Percentiles rank a stretch among this genome's conserved stretches.
phyloP scores from a whole-genome alignment of 805 yeast species.

The Lipomyces sp. region DNA sequence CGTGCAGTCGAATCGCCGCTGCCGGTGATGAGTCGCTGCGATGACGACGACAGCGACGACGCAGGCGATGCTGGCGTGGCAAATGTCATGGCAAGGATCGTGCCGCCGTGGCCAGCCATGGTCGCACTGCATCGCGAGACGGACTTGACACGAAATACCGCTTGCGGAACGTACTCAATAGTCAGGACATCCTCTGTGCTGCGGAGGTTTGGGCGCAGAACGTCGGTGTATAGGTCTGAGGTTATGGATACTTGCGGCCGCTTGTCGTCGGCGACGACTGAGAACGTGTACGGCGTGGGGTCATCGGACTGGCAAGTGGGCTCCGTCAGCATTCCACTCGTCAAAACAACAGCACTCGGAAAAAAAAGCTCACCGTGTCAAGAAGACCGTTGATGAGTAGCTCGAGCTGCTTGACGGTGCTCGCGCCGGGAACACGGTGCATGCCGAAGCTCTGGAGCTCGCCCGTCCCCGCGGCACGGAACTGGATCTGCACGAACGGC shows the following conservation, averaged over 20 bases:
- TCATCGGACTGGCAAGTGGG: slow-evolving; percentile 49
- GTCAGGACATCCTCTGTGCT: slow-evolving; percentile 93
- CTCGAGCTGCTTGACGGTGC: slow-evolving; percentile 81
- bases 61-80: too few species aligned
- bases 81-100: slow-evolving; percentile 86
- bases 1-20: slow-evolving; percentile 96
- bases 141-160: slow-evolving; percentile 88
- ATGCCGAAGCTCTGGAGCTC: slow-evolving; percentile 76
- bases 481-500: slow-evolving; percentile 82
- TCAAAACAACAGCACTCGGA: not conserved
- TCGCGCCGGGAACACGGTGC: slow-evolving; percentile 80
- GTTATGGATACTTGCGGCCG: slow-evolving; percentile 68
- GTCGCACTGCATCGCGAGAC: slow-evolving; percentile 89
- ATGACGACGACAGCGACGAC: slow-evolving; percentile 10
- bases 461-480: slow-evolving; percentile 92
- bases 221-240: slow-evolving; percentile 72
- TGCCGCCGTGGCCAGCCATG: slow-evolving; percentile 92
- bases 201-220: slow-evolving; percentile 79
- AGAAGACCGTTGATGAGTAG: slow-evolving; percentile 77
- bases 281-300: slow-evolving; percentile 85
- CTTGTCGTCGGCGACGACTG: slow-evolving; percentile 47
- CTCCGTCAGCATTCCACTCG: not conserved
- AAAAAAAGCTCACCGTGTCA: slow-evolving; percentile 37
- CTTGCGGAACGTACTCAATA: slow-evolving; percentile 87
- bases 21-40: slow-evolving; percentile 83